Evolutionary conservation across 1,139 yeast species (phyloP).

Genomic region (Kurtzmaniella quercitrusa): DNA sequence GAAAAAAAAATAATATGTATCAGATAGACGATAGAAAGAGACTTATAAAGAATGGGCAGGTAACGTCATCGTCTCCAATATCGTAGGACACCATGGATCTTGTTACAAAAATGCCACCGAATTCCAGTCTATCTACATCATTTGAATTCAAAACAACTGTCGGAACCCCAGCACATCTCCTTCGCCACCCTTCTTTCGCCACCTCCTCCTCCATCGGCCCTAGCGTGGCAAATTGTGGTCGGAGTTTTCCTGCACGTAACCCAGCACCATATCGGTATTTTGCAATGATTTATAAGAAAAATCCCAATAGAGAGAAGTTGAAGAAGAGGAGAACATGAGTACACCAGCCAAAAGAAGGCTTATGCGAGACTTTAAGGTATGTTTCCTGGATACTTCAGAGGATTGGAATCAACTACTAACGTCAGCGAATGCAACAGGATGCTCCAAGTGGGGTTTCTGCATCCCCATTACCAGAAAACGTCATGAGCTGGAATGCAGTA

Average conservation of each 20-base stretch:
- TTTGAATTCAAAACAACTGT: no score
- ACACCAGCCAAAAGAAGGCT: constrained; percentile 97
- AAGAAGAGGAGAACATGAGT: constrained; percentile 52
- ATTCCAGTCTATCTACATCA: no score
- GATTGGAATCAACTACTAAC: constrained; percentile 12
- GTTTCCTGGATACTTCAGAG: constrained; percentile 16
- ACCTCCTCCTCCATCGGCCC: neutral
- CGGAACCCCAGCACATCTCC: no score
- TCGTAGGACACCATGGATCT: no score
- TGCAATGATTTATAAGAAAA: neutral
- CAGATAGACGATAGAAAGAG: no score
- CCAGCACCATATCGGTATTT: neutral
- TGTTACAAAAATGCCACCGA: no score
- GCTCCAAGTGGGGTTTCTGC: constrained; percentile 98
- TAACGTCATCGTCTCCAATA: no score
- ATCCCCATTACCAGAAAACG: constrained; percentile 94
- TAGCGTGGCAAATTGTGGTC: neutral
- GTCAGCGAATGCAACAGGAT: constrained; percentile 89
- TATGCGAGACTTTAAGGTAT: constrained; percentile 93
- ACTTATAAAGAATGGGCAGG: no score
- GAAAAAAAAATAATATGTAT: no score
- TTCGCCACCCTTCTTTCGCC: no score
- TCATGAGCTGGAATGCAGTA: constrained; percentile 96
- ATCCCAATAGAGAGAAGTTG: neutral
- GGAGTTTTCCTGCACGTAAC: neutral